These are phyloP conservation scores for Citrus australasica DNA, from an alignment of 345 rosid genomes.

Conservation along the genomic window DNA sequence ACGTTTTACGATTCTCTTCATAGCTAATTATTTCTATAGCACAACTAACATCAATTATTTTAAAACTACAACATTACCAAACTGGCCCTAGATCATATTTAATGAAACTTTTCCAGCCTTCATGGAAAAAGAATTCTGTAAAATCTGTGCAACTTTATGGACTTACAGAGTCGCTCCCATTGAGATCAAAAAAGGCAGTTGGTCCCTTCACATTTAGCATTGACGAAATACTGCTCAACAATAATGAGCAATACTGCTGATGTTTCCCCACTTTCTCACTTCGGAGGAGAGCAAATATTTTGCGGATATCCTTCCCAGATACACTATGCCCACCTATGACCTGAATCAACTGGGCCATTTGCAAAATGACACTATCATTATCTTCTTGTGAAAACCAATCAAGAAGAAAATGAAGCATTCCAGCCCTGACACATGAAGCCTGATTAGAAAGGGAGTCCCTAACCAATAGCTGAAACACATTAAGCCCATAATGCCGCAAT, in stretches of 20 bases:
- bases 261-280: slow-evolving; percentile 82
- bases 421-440: slow-evolving; percentile 87
- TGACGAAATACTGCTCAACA: slow-evolving; percentile 71
- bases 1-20: too few relatives aligned
- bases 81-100: not conserved
- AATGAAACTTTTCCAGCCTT: not conserved
- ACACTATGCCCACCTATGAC: slow-evolving; percentile 96
- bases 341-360: slow-evolving; percentile 81
- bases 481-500: slow-evolving; percentile 78
- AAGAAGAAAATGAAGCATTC: slow-evolving; percentile 91
- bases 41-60: too few relatives aligned
- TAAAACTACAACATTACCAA: too few relatives aligned
- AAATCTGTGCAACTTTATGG: not conserved
- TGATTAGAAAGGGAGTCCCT: slow-evolving; percentile 88
- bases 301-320: slow-evolving; percentile 97
- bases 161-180: slow-evolving; percentile 89
- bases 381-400: slow-evolving; percentile 92
- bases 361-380: slow-evolving; percentile 64
- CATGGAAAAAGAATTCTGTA: not conserved
- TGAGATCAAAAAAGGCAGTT: slow-evolving; percentile 87
- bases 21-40: too few relatives aligned
- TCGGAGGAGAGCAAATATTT: slow-evolving; percentile 90
- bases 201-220: slow-evolving; percentile 99
- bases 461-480: slow-evolving; percentile 73
- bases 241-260: slow-evolving; percentile 80